Percentiles rank a stretch among this genome's conserved stretches.
Evolutionary conservation across 2,329 filamentous ascomycete species (phyloP).

Genomic region (Phoma sp.): DNA sequence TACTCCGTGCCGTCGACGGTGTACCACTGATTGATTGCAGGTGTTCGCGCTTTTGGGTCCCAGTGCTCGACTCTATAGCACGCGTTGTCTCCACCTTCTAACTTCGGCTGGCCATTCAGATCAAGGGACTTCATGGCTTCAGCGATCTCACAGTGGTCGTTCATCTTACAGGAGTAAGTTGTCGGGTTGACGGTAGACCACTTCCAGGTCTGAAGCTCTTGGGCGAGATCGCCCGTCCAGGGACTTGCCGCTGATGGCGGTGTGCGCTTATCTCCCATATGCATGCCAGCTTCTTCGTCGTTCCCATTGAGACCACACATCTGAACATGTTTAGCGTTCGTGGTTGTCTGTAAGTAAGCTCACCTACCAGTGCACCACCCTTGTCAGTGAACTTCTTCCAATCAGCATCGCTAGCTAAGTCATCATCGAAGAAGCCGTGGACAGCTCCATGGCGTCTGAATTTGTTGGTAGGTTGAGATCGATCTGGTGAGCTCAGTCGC

Average conservation of each 20-base stretch:
- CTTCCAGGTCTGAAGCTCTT: slow-evolving; percentile 16
- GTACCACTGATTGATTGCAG: slow-evolving; percentile 25
- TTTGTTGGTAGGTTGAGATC: not conserved
- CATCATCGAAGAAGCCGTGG: slow-evolving; percentile 19
- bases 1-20: slow-evolving; percentile 18
- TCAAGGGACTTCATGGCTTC: slow-evolving; percentile 12
- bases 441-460: not conserved
- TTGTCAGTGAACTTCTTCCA: slow-evolving; percentile 18
- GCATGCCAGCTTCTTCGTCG: slow-evolving; percentile 22
- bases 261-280: slow-evolving; percentile 17
- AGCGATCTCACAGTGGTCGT: slow-evolving; percentile 19
- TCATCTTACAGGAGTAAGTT: slow-evolving; percentile 18
- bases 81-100: slow-evolving; percentile 21
- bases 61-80: slow-evolving; percentile 25
- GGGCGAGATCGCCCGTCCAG: slow-evolving; percentile 20
- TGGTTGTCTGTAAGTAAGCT: too few species aligned
- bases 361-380: slow-evolving; percentile 17
- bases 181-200: slow-evolving; percentile 17
- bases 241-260: slow-evolving; percentile 24
- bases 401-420: slow-evolving; percentile 14
- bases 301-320: slow-evolving; percentile 16
- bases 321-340: not conserved
- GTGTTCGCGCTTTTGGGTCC: slow-evolving; percentile 15
- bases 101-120: slow-evolving; percentile 14
- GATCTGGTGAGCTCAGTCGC: too few species aligned